Conservation (phyloP, 768 basidiomycete species). For the Lentinula edodes region DNA sequence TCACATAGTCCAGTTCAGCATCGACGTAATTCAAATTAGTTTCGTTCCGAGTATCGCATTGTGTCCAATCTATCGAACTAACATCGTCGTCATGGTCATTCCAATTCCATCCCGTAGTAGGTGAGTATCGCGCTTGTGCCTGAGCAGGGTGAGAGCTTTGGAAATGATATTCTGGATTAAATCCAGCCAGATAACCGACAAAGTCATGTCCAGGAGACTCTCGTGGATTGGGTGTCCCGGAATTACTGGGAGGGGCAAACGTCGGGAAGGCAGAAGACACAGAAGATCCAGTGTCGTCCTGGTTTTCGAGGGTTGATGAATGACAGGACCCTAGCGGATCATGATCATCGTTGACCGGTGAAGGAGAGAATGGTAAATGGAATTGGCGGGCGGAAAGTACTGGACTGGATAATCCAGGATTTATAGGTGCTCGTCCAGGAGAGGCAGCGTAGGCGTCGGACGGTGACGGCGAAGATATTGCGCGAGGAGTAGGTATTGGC, state of each 20-base stretch:
- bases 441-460: conserved; percentile 5
- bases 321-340: conserved; percentile 5
- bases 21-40: background rate
- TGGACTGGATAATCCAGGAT: conserved; percentile 14
- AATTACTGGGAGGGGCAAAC: conserved; percentile 11
- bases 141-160: background rate
- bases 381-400: conserved; percentile 14
- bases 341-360: conserved; percentile 6
- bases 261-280: conserved; percentile 28
- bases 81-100: conserved; percentile 4
- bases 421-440: conserved; percentile 17
- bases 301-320: conserved; percentile 6
- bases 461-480: conserved; percentile 9
- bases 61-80: conserved; percentile 2
- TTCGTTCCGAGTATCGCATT: conserved; percentile 6
- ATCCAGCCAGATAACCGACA: background rate
- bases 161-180: background rate
- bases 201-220: conserved; percentile 9
- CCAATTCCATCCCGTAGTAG: conserved; percentile 3
- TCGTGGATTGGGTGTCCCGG: conserved; percentile 6
- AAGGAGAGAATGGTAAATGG: conserved; percentile 15
- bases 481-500: conserved; percentile 2
- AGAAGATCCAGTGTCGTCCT: conserved; percentile 17
- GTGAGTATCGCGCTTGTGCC: background rate
- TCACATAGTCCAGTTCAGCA: background rate